These are phyloP conservation scores for Aspergillus sparsus DNA, from an alignment of 495 filamentous ascomycete species.

Conservation along the genomic window DNA sequence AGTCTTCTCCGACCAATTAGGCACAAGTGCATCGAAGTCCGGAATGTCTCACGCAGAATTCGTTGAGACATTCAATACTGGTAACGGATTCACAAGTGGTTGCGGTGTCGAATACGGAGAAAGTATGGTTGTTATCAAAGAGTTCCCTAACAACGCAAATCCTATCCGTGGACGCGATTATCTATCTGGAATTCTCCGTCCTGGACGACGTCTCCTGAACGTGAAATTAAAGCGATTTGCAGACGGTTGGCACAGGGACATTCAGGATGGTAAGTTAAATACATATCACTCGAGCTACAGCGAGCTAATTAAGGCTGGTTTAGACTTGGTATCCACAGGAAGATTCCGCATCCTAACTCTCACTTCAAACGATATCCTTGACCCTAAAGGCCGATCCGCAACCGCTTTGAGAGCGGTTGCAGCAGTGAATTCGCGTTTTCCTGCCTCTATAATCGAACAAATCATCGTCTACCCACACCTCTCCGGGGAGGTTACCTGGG, in stretches of 20 bases:
- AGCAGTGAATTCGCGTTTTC: conserved; percentile 38
- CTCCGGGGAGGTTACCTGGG: conserved; percentile 48
- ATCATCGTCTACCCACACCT: conserved; percentile 59
- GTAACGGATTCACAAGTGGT: conserved; percentile 46
- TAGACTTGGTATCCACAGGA: conserved; percentile 40
- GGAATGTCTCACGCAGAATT: conserved; percentile 52
- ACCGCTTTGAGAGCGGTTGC: conserved; percentile 37
- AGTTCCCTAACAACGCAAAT: conserved; percentile 21
- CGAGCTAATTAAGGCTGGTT: conserved; percentile 43
- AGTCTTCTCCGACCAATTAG: conserved; percentile 47
- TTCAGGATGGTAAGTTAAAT: conserved; percentile 46
- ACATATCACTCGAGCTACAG: background rate
- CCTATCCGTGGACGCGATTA: conserved; percentile 40
- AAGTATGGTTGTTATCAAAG: conserved; percentile 30
- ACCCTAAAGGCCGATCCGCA: conserved; percentile 26
- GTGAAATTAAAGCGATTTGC: conserved; percentile 42
- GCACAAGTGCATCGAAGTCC: conserved; percentile 24
- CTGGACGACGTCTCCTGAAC: conserved; percentile 36
- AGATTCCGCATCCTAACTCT: conserved; percentile 48
- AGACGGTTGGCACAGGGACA: conserved; percentile 41
- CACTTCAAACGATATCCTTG: conserved; percentile 33
- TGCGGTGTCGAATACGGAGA: conserved; percentile 46
- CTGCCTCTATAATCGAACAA: conserved; percentile 54
- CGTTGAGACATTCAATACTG: conserved; percentile 43
- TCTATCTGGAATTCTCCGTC: conserved; percentile 40